Base-by-base conservation (phyloP, 257 asterid genomes). In the Cynanchum wilfordii region DNA sequence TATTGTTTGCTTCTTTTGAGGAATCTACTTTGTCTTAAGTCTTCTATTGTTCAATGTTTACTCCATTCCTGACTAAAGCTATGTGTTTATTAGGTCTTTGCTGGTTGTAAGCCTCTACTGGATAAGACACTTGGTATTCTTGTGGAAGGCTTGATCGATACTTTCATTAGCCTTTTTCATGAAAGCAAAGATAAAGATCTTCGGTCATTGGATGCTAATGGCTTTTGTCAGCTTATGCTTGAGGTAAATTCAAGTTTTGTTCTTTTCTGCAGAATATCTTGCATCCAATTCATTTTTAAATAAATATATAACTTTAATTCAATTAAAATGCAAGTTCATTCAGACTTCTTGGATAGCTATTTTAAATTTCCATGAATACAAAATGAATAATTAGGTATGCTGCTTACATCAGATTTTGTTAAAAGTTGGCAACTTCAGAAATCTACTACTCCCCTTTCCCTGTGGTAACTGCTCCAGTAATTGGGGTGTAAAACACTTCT, bases 41-140 rank as follows among this genome's bases (percentile, higher is more conserved):
- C 17, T 42, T 73, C 65, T 27, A 69, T 4, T 42, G 27, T 73
- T 10, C 52, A 1, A 20, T 40, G 9, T 5, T 12, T 30, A 13
- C 15, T 25, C 60, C 69, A 25, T 44, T 65, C 71, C 70, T 58
- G 56, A 66, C 71, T 71, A 51, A 77, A 33, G 65, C 73, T 70
- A 56, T 16, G 3, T 82, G 66, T 59, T 70, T 51, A 29, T 73
- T 82, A 94, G 99, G 98, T 94, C 17, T 91, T 89, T 75, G 92
- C 98, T 73, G 95, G 97, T 71, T 94, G 96, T 77, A 94, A 94
- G 88, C 97, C 98, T 47, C 82, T 87, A 72, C 75, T 94, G 83
- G 99, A 94, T 84, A 92, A 91, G 87, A 84, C 89, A 66, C 98
- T 94, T 40, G 98, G 99, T 72, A 85, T 94, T 81, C 95, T 94